Evolutionary conservation across 345 rosid genomes (phyloP), one percentile per base, ranked within the genome.

Genomic region (Bruguiera parviflora): DNA sequence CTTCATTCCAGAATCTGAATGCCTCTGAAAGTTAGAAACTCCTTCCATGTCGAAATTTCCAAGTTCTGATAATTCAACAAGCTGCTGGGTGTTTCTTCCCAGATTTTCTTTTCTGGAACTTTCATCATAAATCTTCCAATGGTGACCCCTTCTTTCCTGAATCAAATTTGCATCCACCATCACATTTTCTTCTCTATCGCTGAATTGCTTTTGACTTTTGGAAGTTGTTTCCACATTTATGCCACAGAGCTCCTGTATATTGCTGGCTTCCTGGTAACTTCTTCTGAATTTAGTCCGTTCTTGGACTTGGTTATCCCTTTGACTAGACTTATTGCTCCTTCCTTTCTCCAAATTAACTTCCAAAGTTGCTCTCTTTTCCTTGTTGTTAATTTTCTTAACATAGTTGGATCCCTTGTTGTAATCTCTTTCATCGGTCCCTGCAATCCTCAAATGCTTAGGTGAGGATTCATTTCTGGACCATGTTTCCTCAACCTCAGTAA

Each of bases 381-480:
- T 72, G 16, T 79, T 79, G 61, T 61, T 70, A 69, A 77, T 58
- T 73, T 79, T 81, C 67, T 66, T 76, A 51, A 13, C 24, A 56
- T 72, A 79, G 53, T 58, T 74, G 10, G 83, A 79, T 55, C 73
- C 76, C 74, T 77, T 72, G 49, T 61, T 75, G 72, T 60, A 66
- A 28, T 76, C 84, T 59, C 72, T 74, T 64, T 74, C 76, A 21
- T 65, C 63, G 53, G 70, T 78, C 66, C 83, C 84, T 22, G 43
- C 61, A 43, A 29, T 69, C 68, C 74, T 76, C 27, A 66, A 75
- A 65, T 68, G 72, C 47, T 71, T 71, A 60, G 75, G 71, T 16
- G 85, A 81, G 31, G 70, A 75, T 73, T 85, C 85, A 61, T 78
- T 81, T 57, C 69, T 78, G 61, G 80, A 86, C 69, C 75, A 74